Evolutionary conservation across 768 basidiomycete genomes (phyloP).

Genomic region (Tricholoma bakamatsutake): DNA sequence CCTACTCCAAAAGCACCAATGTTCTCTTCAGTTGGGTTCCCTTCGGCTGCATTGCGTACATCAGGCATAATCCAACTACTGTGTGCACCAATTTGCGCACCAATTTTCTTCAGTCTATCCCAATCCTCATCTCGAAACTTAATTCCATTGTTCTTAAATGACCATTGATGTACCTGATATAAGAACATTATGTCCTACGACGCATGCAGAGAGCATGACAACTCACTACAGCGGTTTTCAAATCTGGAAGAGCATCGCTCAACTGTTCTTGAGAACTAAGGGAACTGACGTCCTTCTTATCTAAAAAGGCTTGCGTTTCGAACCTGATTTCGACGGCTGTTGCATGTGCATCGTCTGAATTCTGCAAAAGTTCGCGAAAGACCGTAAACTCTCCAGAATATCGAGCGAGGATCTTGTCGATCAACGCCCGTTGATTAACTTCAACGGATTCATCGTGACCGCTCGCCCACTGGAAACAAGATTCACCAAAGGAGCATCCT

Average conservation of each 20-base stretch:
- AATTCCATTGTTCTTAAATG: slow-evolving; percentile 85
- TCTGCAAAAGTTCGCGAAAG: slow-evolving; percentile 85
- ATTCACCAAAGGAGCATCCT: neutral
- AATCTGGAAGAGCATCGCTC: slow-evolving; percentile 42
- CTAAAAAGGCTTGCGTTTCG: slow-evolving; percentile 51
- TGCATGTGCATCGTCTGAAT: slow-evolving; percentile 88
- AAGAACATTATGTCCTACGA: neutral
- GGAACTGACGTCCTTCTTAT: slow-evolving; percentile 16
- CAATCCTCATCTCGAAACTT: slow-evolving; percentile 83
- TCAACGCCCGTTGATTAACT: slow-evolving; percentile 93
- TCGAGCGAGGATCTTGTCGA: slow-evolving; percentile 93
- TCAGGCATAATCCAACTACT: neutral
- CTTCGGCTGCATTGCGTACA: slow-evolving; percentile 53
- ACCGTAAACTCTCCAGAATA: slow-evolving; percentile 93
- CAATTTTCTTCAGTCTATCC: slow-evolving; percentile 86
- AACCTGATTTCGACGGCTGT: slow-evolving; percentile 75
- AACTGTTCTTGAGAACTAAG: slow-evolving; percentile 4
- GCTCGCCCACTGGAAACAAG: slow-evolving; percentile 35
- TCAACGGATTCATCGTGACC: slow-evolving; percentile 80
- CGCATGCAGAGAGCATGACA: neutral
- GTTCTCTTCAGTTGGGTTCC: slow-evolving; percentile 91
- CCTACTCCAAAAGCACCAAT: slow-evolving; percentile 95
- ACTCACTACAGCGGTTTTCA: slow-evolving; percentile 58
- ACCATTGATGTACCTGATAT: slow-evolving; percentile 69
- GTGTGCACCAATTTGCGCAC: slow-evolving; percentile 30